These are phyloP conservation scores for Circinella minor DNA, from an alignment of 371 early-diverging fungal species.

Conservation along the genomic window DNA sequence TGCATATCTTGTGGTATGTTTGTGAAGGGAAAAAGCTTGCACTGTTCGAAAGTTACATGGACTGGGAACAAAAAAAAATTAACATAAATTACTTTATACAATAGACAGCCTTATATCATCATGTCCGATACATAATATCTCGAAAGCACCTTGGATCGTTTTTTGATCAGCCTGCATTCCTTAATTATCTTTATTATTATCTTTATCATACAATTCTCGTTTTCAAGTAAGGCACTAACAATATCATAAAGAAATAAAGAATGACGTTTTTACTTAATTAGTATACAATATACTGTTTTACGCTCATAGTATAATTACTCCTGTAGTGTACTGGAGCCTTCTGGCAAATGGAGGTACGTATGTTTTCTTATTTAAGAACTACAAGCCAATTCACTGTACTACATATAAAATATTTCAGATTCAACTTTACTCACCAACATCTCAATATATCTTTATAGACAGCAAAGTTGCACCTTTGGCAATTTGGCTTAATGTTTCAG, in stretches of 20 bases:
- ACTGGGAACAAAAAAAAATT: neutral
- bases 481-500: constrained; percentile 51
- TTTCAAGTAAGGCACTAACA: constrained; percentile 43
- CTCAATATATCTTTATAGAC: neutral
- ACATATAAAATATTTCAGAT: neutral
- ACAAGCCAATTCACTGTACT: neutral
- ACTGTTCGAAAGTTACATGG: neutral
- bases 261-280: neutral
- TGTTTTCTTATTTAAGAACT: neutral
- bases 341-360: constrained; percentile 20
- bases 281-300: neutral
- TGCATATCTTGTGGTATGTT: constrained; percentile 53
- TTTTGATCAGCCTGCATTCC: constrained; percentile 33
- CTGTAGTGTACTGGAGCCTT: constrained; percentile 60
- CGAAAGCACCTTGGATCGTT: constrained; percentile 28
- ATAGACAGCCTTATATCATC: constrained; percentile 35
- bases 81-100: neutral
- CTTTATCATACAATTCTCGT: constrained; percentile 48
- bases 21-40: neutral
- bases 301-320: constrained; percentile 51
- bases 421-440: neutral
- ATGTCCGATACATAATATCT: constrained; percentile 31
- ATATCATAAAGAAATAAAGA: neutral
- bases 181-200: constrained; percentile 49
- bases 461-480: constrained; percentile 11